Base-by-base conservation (phyloP, 140 eudicot species). In the Flaveria floridana region DNA sequence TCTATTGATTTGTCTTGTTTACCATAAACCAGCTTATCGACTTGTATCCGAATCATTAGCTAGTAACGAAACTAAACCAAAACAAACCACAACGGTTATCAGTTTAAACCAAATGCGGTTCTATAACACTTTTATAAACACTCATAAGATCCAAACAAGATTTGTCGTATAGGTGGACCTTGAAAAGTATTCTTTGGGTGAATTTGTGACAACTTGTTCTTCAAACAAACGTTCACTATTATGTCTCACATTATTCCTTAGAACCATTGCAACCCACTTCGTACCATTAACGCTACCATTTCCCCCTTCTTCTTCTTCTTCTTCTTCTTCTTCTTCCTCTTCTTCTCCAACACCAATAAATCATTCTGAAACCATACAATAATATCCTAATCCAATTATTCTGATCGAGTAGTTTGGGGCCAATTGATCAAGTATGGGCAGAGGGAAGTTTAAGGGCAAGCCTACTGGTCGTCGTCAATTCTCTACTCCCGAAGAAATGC, bases 401-500 rank as follows among this genome's bases (percentile, higher is more conserved):
- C 48, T 44, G 48, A 44, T 44, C 48, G 13, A 10, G 48, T 44
- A 7, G 8, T 44, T 44, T 44, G 10, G 48, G 13, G 10, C 48
- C 48, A 9, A 44, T 44, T 44, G 12, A 44, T 44, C 71, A 70
- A 65, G 37, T 4, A 91, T 89, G 97, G 97, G 89, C 7, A 79
- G 97, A 84, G 97, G 97, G 75, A 91, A 91, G 81, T 91, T 91
- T 74, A 91, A 91, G 87, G 97, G 95, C 65, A 91, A 91, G 83
- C 94, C 96, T 51, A 91, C 96, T 71, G 97, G 97, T 71, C 97
- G 94, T 41, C 94, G 94, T 73, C 96, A 91, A 42, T 91, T 89
- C 82, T 89, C 97, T 44, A 87, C 91, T 57, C 89, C 91, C 6
- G 97, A 91, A 71, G 96, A 85, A 87, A 85, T 87, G 85, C 44